Conservation (phyloP, 148 eudicot genomes). For the Amaranthus hypochondriacus region DNA sequence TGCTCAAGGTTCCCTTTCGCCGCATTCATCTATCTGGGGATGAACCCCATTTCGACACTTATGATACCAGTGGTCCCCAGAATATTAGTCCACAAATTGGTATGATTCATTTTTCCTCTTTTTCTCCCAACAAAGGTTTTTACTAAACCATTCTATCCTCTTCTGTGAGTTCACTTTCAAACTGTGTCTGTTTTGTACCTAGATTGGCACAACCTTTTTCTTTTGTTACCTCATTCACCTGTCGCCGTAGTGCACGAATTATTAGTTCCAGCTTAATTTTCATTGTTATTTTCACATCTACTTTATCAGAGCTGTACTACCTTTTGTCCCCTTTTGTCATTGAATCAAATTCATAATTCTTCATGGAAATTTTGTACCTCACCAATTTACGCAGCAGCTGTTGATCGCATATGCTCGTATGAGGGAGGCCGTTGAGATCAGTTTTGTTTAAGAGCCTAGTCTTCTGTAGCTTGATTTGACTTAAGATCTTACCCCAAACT, state of each 20-base stretch:
- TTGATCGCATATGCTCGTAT: neutral
- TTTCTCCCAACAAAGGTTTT: neutral
- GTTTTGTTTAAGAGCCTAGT: neutral
- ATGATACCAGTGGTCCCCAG: conserved; percentile 97
- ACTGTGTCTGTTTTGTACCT: conserved; percentile 6
- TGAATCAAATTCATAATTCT: neutral
- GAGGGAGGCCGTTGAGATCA: neutral
- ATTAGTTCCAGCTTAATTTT: neutral
- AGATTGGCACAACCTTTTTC: neutral
- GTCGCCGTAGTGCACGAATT: neutral
- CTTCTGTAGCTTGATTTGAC: neutral
- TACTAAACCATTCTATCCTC: neutral
- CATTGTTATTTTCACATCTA: neutral
- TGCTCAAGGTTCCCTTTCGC: conserved; percentile 88
- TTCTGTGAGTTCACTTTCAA: neutral
- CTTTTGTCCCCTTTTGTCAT: neutral
- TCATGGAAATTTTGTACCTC: neutral
- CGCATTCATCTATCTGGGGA: conserved; percentile 88
- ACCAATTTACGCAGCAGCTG: neutral
- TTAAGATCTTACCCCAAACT: neutral
- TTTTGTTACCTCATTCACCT: neutral
- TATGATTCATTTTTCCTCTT: conserved; percentile 25
- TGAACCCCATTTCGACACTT: conserved; percentile 86
- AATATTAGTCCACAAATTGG: conserved; percentile 70
- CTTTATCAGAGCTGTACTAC: neutral